Conservation (phyloP, 2,329 filamentous ascomycete genomes). For the Ophiostoma sp. region DNA sequence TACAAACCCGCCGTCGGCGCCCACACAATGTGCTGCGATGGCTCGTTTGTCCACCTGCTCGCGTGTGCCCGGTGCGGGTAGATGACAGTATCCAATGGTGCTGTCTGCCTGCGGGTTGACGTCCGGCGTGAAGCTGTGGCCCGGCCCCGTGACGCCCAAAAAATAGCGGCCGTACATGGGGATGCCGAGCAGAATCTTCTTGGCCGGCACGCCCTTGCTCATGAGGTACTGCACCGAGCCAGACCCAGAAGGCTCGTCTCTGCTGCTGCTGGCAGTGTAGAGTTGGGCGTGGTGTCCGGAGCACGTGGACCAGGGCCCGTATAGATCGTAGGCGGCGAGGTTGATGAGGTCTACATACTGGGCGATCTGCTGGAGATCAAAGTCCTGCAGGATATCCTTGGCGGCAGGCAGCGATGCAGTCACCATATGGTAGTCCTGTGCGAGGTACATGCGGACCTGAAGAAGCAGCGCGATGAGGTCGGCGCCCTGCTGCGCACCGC, state of each 20-base stretch:
- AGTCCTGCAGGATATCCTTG: conserved; percentile 60
- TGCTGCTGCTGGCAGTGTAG: conserved; percentile 53
- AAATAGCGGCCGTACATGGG: conserved; percentile 74
- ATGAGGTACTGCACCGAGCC: conserved; percentile 62
- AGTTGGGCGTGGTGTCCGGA: conserved; percentile 74
- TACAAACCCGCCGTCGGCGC: conserved; percentile 70
- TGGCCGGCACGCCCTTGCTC: conserved; percentile 59
- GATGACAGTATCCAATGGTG: conserved; percentile 66
- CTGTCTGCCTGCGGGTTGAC: conserved; percentile 55
- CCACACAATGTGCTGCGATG: conserved; percentile 66
- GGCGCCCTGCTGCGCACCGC: conserved; percentile 58
- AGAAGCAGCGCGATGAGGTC: conserved; percentile 67
- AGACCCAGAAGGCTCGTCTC: conserved; percentile 58
- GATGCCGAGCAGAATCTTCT: conserved; percentile 70
- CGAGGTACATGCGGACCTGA: conserved; percentile 61
- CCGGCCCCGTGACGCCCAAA: conserved; percentile 57
- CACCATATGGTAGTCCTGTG: conserved; percentile 62
- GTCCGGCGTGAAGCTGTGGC: conserved; percentile 48
- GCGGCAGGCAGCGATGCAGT: conserved; percentile 68
- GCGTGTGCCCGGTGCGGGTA: conserved; percentile 57
- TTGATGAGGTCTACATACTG: conserved; percentile 70
- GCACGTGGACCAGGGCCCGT: conserved; percentile 61
- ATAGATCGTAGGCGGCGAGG: conserved; percentile 76
- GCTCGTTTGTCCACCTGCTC: conserved; percentile 63
- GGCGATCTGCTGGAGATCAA: conserved; percentile 59